Evolutionary conservation across 2,329 filamentous ascomycete species (phyloP).

Genomic region (Cytospora mali): DNA sequence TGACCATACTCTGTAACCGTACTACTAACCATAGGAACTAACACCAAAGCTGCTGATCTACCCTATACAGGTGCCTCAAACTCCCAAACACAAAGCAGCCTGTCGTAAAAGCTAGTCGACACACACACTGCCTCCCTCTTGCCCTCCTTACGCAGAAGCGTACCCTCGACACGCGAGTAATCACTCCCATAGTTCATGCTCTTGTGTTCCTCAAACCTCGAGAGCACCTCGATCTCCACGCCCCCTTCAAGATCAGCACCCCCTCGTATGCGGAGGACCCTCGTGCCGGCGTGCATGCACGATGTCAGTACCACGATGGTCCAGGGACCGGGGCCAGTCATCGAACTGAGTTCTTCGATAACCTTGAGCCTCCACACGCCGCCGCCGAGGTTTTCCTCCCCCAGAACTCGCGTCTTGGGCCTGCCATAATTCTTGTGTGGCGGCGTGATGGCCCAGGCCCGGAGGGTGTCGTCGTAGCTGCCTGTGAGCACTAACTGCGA

Average conservation of each 20-base stretch:
- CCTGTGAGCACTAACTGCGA: conserved; percentile 74
- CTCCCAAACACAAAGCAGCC: conserved; percentile 68
- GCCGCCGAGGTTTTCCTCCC: conserved; percentile 69
- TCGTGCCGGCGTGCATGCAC: conserved; percentile 89
- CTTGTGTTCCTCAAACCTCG: conserved; percentile 78
- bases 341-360: conserved; percentile 39
- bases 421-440: conserved; percentile 44
- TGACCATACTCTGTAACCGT: too few relatives aligned
- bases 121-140: conserved; percentile 50
- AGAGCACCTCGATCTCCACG: conserved; percentile 68
- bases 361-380: conserved; percentile 87
- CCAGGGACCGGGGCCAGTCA: conserved; percentile 33
- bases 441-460: conserved; percentile 61
- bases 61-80: conserved; percentile 6
- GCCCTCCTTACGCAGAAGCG: conserved; percentile 30
- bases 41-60: neutral
- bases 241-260: conserved; percentile 33
- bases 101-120: conserved; percentile 79
- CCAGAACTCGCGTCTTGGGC: conserved; percentile 55
- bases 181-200: conserved; percentile 97
- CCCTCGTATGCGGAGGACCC: conserved; percentile 57
- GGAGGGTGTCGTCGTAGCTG: conserved; percentile 85
- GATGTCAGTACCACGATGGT: conserved; percentile 62
- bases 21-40: too few relatives aligned
- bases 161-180: conserved; percentile 47